Conservation (phyloP, 1,139 yeast species). For the Candida albicans region DNA sequence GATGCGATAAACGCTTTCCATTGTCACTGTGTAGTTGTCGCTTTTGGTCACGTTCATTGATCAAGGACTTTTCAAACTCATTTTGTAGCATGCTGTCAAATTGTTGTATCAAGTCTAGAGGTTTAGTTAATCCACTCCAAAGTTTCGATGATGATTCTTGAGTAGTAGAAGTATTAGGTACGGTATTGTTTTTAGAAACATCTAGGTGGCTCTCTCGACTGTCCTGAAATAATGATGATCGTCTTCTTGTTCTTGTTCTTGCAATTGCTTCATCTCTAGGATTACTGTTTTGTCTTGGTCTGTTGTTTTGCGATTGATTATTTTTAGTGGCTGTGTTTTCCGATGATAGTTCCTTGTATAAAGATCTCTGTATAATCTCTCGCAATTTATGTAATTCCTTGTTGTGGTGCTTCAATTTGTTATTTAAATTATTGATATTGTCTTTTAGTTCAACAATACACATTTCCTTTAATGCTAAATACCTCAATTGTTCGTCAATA, state of each 20-base stretch:
- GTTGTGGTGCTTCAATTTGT: constrained; percentile 41
- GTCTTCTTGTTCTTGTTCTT: constrained; percentile 24
- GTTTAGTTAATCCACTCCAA: constrained; percentile 45
- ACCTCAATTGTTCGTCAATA: constrained; percentile 55
- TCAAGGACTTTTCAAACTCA: constrained; percentile 59
- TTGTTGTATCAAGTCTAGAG: constrained; percentile 63
- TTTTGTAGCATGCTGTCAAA: constrained; percentile 66
- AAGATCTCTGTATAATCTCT: constrained; percentile 39
- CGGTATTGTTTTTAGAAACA: neutral
- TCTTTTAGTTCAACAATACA: constrained; percentile 57
- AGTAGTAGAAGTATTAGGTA: neutral
- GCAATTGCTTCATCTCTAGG: constrained; percentile 40
- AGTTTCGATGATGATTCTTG: constrained; percentile 21
- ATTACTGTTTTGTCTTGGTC: constrained; percentile 27
- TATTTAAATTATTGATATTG: constrained; percentile 35
- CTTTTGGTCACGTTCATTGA: constrained; percentile 13
- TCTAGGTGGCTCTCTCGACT: neutral
- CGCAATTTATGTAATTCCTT: constrained; percentile 47
- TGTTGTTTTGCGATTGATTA: constrained; percentile 7
- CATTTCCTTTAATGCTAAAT: constrained; percentile 64
- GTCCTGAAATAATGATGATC: constrained; percentile 10
- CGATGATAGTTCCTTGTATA: constrained; percentile 33
- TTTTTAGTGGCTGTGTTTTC: constrained; percentile 11
- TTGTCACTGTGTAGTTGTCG: neutral
- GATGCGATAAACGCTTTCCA: constrained; percentile 12